phyloP scores from a whole-genome alignment of 208 protist species.

The Acanthamoeba divionensis region DNA sequence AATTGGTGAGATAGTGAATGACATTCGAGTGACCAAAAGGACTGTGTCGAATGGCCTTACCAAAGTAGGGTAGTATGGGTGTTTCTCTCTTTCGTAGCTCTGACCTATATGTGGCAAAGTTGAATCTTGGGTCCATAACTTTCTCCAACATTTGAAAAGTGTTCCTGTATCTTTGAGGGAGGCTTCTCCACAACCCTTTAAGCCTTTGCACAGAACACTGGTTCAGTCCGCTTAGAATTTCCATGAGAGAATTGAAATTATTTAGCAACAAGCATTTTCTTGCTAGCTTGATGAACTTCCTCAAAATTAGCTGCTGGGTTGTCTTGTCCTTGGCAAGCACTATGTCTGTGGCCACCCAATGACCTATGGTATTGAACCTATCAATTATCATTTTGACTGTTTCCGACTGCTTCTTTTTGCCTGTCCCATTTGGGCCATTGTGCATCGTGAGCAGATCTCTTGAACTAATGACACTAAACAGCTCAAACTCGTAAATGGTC shows the following conservation, averaged over 20 bases:
- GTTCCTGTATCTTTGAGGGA: not conserved
- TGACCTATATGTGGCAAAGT: not conserved
- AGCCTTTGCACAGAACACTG: not conserved
- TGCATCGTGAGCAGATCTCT: not conserved
- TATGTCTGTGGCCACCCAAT: conserved; percentile 4
- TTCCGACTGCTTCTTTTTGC: not conserved
- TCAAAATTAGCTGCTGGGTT: not conserved
- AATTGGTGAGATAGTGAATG: not conserved
- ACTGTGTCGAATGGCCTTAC: not conserved
- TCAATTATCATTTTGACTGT: not conserved
- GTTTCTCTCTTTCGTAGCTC: not conserved
- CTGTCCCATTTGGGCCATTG: not conserved
- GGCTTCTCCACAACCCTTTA: not conserved
- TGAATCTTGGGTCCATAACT: not conserved
- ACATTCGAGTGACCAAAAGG: not conserved
- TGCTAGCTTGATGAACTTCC: conserved; percentile 7
- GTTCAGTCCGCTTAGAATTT: not conserved
- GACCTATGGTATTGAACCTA: not conserved
- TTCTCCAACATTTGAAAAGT: not conserved
- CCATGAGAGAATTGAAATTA: conserved; percentile 36
- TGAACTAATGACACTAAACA: not conserved
- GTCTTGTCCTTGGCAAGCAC: not conserved
- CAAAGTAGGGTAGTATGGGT: not conserved
- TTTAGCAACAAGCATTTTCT: not conserved
- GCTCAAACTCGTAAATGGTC: conserved; percentile 1